Percentiles rank a stretch among this genome's conserved stretches.
Conservation (phyloP, 352 stramenopile genomes). For the Globisporangium acanthophoron region DNA sequence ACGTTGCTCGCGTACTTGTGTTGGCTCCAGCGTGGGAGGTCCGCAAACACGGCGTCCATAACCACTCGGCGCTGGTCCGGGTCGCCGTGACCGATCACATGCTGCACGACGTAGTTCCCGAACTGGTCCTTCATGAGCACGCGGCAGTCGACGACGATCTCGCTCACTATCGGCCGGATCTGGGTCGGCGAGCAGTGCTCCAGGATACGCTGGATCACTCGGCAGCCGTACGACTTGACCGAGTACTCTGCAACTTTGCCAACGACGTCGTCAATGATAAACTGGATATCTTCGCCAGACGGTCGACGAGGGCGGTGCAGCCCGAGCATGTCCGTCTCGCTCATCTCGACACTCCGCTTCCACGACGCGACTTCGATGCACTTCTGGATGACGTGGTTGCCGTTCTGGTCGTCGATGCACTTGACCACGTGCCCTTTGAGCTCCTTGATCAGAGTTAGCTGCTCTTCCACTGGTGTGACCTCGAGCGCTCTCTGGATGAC, state of each 20-base stretch:
- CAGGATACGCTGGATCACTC: conserved; percentile 97
- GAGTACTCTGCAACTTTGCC: conserved; percentile 89
- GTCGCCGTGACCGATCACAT: conserved; percentile 94
- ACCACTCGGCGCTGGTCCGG: conserved; percentile 71
- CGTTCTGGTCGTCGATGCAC: conserved; percentile 97
- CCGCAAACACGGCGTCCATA: conserved; percentile 80
- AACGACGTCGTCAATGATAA: conserved; percentile 96
- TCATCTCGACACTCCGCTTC: conserved; percentile 27
- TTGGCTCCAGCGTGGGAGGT: conserved; percentile 88
- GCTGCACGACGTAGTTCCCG: conserved; percentile 99
- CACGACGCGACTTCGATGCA: conserved; percentile 91
- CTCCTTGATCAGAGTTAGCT: conserved; percentile 74
- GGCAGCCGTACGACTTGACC: conserved; percentile 97
- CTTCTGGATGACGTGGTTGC: conserved; percentile 99
- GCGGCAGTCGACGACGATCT: conserved; percentile 90
- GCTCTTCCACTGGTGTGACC: conserved; percentile 63
- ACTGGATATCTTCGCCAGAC: conserved; percentile 91
- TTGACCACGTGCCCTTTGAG: conserved; percentile 80
- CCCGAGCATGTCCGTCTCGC: conserved; percentile 7
- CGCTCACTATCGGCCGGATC: conserved; percentile 90
- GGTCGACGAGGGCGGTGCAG: conserved; percentile 19
- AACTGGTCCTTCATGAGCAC: conserved; percentile 95
- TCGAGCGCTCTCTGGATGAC: conserved; percentile 95
- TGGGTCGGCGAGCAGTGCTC: conserved; percentile 92
- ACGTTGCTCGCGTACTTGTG: conserved; percentile 97